Conservation (phyloP, 305 asterid genomes). For the Andrographis paniculata region DNA sequence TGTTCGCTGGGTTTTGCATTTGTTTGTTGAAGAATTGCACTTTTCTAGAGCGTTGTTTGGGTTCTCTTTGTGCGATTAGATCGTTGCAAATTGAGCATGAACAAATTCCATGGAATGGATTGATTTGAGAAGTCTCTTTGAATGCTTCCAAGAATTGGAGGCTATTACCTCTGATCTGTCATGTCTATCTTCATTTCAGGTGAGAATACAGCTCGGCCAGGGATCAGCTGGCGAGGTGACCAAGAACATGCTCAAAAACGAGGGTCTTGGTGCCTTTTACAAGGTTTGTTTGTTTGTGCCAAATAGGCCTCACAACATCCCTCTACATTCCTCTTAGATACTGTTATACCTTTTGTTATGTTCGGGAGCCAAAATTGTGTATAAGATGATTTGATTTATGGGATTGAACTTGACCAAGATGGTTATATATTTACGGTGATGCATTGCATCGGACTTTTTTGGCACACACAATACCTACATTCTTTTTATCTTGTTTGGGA, state of each 20-base stretch:
- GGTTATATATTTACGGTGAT: too few species aligned
- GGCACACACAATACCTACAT: too few species aligned
- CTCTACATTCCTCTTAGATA: neutral
- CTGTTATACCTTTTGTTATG: slow-evolving; percentile 7
- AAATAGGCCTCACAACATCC: neutral
- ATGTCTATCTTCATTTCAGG: slow-evolving; percentile 35
- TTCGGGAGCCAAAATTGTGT: slow-evolving; percentile 1
- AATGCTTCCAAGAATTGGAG: slow-evolving; percentile 2
- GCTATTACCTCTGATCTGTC: slow-evolving; percentile 13
- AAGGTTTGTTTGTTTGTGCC: slow-evolving; percentile 49
- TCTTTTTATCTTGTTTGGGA: too few species aligned
- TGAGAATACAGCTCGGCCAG: slow-evolving; percentile 91
- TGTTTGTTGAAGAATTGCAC: slow-evolving; percentile 6
- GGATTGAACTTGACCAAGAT: too few species aligned
- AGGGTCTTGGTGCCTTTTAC: slow-evolving; percentile 78
- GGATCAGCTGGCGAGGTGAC: slow-evolving; percentile 80
- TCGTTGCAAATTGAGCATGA: slow-evolving; percentile 15
- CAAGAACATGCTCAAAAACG: slow-evolving; percentile 69
- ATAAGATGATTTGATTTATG: neutral
- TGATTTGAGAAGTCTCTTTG: neutral
- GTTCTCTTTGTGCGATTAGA: slow-evolving; percentile 15
- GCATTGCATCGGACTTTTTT: too few species aligned
- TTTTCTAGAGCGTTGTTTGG: neutral
- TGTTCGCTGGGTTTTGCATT: slow-evolving; percentile 3
- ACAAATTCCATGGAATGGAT: neutral